A percentile compares a stretch with the other conserved stretches of the same genome.
These are phyloP conservation scores for Dentipellis sp. DNA, from an alignment of 768 basidiomycete species.

Conservation along the genomic window DNA sequence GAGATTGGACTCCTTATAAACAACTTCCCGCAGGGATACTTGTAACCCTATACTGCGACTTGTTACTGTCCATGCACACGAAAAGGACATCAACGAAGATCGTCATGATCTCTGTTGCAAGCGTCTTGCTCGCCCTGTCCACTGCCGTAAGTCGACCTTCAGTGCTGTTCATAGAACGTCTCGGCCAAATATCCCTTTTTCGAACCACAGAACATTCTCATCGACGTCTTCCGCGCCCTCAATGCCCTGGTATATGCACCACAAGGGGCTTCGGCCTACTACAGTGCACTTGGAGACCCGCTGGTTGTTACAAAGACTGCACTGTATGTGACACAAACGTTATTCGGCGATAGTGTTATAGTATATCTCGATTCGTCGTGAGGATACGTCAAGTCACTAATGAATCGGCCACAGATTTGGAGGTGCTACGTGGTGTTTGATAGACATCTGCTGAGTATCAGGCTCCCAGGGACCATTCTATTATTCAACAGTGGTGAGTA, in stretches of 20 bases:
- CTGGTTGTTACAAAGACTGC: neutral
- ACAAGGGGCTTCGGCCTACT: neutral
- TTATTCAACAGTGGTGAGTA: neutral
- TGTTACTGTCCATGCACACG: neutral
- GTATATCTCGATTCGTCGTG: neutral
- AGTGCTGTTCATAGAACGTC: neutral
- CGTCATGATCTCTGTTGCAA: neutral
- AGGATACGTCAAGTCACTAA: neutral
- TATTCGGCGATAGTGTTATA: neutral
- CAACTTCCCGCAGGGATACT: neutral
- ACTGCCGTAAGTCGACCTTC: neutral
- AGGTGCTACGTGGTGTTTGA: neutral
- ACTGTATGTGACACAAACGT: neutral
- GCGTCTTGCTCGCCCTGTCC: neutral
- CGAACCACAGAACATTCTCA: neutral
- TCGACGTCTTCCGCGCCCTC: neutral
- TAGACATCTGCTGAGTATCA: neutral
- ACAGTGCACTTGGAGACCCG: neutral
- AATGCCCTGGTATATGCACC: neutral
- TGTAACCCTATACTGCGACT: neutral
- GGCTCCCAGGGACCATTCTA: neutral
- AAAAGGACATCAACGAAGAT: neutral
- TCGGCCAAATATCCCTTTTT: neutral
- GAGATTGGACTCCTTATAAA: neutral
- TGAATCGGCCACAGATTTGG: neutral